phyloP scores from a whole-genome alignment of 2,329 filamentous ascomycete genomes.

The Fusarium sp. region DNA sequence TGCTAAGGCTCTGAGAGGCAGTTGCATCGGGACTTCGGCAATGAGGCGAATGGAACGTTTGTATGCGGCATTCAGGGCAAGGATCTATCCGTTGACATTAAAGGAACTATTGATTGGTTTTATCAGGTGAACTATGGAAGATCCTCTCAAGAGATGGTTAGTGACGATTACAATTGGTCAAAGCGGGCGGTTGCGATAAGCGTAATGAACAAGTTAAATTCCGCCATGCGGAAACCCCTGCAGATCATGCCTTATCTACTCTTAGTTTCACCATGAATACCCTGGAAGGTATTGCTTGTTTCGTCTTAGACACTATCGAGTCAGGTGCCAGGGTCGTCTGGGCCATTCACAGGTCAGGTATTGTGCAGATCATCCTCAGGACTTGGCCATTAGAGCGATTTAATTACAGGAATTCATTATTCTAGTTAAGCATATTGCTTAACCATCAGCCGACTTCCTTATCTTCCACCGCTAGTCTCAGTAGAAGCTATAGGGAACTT shows the following conservation, averaged over 20 bases:
- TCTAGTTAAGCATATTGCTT: neutral
- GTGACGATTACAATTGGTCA: conserved; percentile 5
- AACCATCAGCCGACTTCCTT: neutral
- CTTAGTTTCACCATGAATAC: conserved; percentile 1
- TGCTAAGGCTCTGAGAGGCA: conserved; percentile 30
- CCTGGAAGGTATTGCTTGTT: neutral
- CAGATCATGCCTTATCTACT: conserved; percentile 30
- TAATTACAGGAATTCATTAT: neutral
- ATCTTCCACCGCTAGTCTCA: neutral
- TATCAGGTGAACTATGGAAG: conserved; percentile 7
- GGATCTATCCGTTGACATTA: conserved; percentile 5
- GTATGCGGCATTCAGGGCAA: neutral
- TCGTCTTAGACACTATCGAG: conserved; percentile 1
- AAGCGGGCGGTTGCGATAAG: conserved; percentile 24
- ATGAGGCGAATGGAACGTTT: conserved; percentile 11
- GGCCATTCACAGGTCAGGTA: neutral
- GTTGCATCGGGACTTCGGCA: conserved; percentile 34
- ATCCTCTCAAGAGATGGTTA: neutral
- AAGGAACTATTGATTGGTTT: conserved; percentile 8
- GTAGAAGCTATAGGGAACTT: neutral
- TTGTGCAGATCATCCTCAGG: neutral
- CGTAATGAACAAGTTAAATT: conserved; percentile 27
- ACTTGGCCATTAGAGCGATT: neutral
- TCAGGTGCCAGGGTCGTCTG: neutral
- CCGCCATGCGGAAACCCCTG: conserved; percentile 25